Conservation (phyloP, 441 rosid species). For the Arabidopsis lyrata region DNA sequence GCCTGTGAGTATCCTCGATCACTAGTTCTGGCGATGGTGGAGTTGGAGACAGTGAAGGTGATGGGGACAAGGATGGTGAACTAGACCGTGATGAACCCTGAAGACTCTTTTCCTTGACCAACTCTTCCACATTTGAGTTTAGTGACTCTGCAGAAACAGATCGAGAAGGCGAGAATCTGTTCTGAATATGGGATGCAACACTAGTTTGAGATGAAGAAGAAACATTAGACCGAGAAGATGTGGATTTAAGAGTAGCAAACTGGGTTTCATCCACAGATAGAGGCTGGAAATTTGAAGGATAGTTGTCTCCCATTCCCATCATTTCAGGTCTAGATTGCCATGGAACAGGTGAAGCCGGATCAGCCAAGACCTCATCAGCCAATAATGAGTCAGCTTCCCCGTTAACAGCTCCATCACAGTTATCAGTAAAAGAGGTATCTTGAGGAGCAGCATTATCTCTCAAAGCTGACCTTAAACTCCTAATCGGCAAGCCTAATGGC, state of each 20-base stretch:
- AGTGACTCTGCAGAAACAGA: constrained; percentile 54
- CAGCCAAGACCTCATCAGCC: constrained; percentile 48
- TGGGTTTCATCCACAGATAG: constrained; percentile 67
- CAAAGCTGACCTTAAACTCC: constrained; percentile 64
- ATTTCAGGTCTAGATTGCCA: constrained; percentile 54
- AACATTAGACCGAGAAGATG: constrained; percentile 52
- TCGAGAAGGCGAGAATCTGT: constrained; percentile 53
- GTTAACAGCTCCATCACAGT: constrained; percentile 37
- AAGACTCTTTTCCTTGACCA: constrained; percentile 48
- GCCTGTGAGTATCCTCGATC: constrained; percentile 38
- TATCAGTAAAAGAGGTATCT: constrained; percentile 14
- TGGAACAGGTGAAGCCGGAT: constrained; percentile 49
- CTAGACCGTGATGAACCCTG: constrained; percentile 48
- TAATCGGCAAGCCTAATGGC: constrained; percentile 80
- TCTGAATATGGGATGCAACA: constrained; percentile 52
- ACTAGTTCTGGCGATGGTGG: constrained; percentile 37
- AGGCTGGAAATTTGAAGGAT: constrained; percentile 57
- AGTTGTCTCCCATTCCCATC: constrained; percentile 49
- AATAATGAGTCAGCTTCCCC: constrained; percentile 47
- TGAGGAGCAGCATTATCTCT: constrained; percentile 34
- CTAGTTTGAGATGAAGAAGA: constrained; percentile 53
- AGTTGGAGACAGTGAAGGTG: constrained; percentile 46
- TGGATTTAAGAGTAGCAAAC: constrained; percentile 49
- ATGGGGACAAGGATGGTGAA: constrained; percentile 48
- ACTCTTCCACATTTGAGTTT: constrained; percentile 51